phyloP scores from a whole-genome alignment of 2,329 filamentous ascomycete species.

The Fusarium sp. region DNA sequence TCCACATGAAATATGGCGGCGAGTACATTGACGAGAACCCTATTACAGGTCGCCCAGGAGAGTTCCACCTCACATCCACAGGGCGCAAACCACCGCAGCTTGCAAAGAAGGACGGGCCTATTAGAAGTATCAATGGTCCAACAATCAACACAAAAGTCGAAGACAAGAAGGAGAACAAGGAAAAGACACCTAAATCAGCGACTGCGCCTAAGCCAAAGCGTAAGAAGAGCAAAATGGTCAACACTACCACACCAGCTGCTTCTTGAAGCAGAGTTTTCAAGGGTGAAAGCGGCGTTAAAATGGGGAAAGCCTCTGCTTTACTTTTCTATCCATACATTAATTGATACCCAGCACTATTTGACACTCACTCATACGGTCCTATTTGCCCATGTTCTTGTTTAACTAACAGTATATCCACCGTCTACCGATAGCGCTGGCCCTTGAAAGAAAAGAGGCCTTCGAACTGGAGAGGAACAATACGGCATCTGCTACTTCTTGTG shows the following conservation, averaged over 20 bases:
- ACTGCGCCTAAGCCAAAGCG: conserved; percentile 60
- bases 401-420: conserved; percentile 59
- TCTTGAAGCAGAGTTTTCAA: conserved; percentile 33
- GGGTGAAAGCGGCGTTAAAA: conserved; percentile 17
- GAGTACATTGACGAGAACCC: conserved; percentile 78
- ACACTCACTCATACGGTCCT: conserved; percentile 9
- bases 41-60: conserved; percentile 74
- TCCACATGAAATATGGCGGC: conserved; percentile 70
- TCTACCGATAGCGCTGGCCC: conserved; percentile 60
- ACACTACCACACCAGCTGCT: conserved; percentile 52
- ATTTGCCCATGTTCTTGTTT: neutral
- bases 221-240: conserved; percentile 63
- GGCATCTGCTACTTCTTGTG: conserved; percentile 62
- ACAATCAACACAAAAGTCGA: conserved; percentile 59
- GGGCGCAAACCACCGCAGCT: conserved; percentile 63
- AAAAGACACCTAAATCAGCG: conserved; percentile 60
- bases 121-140: conserved; percentile 54
- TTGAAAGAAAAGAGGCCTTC: conserved; percentile 61
- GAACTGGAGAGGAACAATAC: conserved; percentile 60
- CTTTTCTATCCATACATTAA: conserved; percentile 22
- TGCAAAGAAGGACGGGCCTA: conserved; percentile 48
- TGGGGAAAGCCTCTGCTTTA: conserved; percentile 3
- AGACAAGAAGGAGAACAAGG: conserved; percentile 62
- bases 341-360: conserved; percentile 46
- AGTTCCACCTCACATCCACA: conserved; percentile 74